These are phyloP conservation scores for Suhomyces maxii DNA, from an alignment of 1,139 yeast species.

Conservation along the genomic window DNA sequence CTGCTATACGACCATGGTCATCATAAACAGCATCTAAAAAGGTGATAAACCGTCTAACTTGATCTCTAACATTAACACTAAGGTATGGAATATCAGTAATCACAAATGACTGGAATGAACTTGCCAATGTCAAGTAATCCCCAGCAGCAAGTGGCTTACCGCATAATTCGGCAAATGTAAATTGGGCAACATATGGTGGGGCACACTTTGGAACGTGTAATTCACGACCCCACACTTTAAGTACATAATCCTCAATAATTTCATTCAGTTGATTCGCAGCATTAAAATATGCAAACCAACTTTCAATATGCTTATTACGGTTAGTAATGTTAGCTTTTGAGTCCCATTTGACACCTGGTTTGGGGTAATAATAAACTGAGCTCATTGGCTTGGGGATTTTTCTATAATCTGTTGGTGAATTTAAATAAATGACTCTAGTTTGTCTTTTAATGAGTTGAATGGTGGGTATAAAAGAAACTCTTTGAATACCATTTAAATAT, in stretches of 20 bases:
- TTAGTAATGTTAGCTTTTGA: constrained; percentile 53
- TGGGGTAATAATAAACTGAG: constrained; percentile 77
- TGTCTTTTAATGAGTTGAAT: constrained; percentile 73
- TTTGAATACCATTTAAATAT: constrained; percentile 89
- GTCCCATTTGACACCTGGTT: constrained; percentile 56
- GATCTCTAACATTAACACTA: constrained; percentile 75
- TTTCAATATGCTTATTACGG: constrained; percentile 62
- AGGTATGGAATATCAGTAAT: constrained; percentile 90
- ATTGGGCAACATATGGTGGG: constrained; percentile 83
- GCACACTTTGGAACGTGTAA: constrained; percentile 73
- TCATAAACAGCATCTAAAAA: constrained; percentile 95
- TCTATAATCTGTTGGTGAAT: constrained; percentile 93
- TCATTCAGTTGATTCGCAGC: constrained; percentile 46
- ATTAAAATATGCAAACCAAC: constrained; percentile 78
- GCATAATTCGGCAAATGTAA: constrained; percentile 81
- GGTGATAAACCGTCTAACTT: constrained; percentile 86
- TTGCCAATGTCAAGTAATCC: constrained; percentile 83
- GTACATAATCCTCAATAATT: constrained; percentile 33
- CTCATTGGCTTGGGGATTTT: constrained; percentile 82
- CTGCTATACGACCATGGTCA: constrained; percentile 81
- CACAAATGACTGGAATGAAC: constrained; percentile 73
- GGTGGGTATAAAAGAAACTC: constrained; percentile 89
- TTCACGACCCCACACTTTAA: constrained; percentile 86
- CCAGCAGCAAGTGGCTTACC: constrained; percentile 93
- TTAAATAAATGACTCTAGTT: constrained; percentile 74